These are phyloP conservation scores for Orobanche coerulescens DNA, from an alignment of 257 asterid species.

Conservation along the genomic window DNA sequence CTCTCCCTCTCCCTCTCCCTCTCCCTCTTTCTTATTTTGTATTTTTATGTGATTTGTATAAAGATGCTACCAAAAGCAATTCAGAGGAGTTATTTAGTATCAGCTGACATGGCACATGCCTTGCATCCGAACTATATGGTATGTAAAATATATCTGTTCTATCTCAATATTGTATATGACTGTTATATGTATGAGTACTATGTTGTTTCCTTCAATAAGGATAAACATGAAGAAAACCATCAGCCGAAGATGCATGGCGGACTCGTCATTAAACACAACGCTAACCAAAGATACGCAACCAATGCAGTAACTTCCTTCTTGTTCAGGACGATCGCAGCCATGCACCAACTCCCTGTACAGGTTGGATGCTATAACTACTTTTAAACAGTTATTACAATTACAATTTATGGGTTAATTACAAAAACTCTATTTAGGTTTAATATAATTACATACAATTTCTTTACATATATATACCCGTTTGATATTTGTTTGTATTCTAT, in stretches of 20 bases:
- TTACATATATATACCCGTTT: neutral
- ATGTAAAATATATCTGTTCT: constrained; percentile 16
- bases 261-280: constrained; percentile 88
- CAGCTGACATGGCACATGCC: constrained; percentile 99
- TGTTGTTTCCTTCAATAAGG: constrained; percentile 41
- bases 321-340: constrained; percentile 76
- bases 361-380: constrained; percentile 25
- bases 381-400: neutral
- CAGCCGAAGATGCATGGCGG: constrained; percentile 94
- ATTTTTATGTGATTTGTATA: constrained; percentile 8
- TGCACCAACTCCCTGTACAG: constrained; percentile 78
- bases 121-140: constrained; percentile 93
- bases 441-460: neutral
- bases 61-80: constrained; percentile 69
- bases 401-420: neutral
- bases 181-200: neutral
- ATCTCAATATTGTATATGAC: neutral
- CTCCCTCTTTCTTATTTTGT: constrained; percentile 17
- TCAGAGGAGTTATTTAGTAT: constrained; percentile 84
- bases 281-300: constrained; percentile 91
- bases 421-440: neutral
- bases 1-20: too few species aligned
- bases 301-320: constrained; percentile 84
- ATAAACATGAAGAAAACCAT: constrained; percentile 92
- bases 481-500: neutral